Base-by-base conservation (phyloP, 208 protist species). In the Phytomonas sp. region DNA sequence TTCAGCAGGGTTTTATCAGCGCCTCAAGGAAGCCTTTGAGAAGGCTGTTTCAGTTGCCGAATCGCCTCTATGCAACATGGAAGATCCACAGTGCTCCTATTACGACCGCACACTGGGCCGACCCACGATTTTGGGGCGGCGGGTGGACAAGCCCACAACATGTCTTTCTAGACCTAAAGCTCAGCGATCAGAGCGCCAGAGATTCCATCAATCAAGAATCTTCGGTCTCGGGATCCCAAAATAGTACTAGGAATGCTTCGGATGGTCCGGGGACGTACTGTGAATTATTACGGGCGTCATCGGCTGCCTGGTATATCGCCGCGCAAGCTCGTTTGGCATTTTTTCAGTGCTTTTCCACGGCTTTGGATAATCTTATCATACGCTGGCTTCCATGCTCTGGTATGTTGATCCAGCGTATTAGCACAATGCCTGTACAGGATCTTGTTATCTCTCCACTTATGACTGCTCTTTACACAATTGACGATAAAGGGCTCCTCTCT, bases 321-420 rank as follows among this genome's bases (percentile, higher is more conserved):
- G 85, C 85, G 11, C 66, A 73, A 17, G 72, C 76, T 33, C 78
- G 77, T 30, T 80, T 94, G 26, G 76, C 79, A 60, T 53, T 72
- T 53, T 82, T 85, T 53, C 88, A 94, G 66, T 94, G 88, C 62
- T 67, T 94, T 62, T 91, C 85, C 7, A 33, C 70, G 30, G 78
- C 74, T 11, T 62, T 68, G 26, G 83, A 91, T 30, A 76, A 80
- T 62, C n/a, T 67, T 29, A 78, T 94, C 43, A 33, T 88, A 60
- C 88, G 88, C 36, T 94, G 88, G 85, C 77, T 77, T 34, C 83
- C 88, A 20, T 74, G 79, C 43, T 78, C 78, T 53, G 85, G 85
- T 20, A 61, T 82, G 28, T 76, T 91, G 68, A 74, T 94, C 65
- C 85, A 90, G 70, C 70, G 75, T 28, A 81, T 94, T 36, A 20